Conservation (phyloP, 192 early-diverging fungal genomes). For the Spizellomyces punctatus region DNA sequence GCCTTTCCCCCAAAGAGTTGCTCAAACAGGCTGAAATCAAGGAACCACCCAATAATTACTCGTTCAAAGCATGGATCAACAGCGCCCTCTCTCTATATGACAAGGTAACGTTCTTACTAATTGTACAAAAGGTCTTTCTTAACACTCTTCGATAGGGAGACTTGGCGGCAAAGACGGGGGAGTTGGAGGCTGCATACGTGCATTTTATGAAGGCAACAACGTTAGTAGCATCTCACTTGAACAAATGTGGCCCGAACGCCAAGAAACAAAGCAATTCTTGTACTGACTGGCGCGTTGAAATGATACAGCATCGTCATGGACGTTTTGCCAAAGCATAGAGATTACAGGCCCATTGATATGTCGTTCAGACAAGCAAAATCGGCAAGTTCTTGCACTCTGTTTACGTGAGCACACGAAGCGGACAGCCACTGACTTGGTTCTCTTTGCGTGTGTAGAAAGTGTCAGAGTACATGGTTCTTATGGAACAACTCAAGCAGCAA, state of each 20-base stretch:
- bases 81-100: slow-evolving; percentile 16
- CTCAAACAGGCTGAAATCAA: not conserved
- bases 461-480: slow-evolving; percentile 6
- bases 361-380: not conserved
- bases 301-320: slow-evolving; percentile 41
- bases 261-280: no score
- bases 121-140: not conserved
- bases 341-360: slow-evolving; percentile 14
- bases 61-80: slow-evolving; percentile 13
- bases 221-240: not conserved
- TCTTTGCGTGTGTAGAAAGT: slow-evolving; percentile 20
- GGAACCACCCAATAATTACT: slow-evolving; percentile 16
- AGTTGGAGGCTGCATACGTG: slow-evolving; percentile 18
- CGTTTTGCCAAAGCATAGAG: slow-evolving; percentile 35
- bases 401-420: not conserved
- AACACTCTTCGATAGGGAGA: not conserved
- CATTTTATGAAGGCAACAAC: slow-evolving; percentile 13
- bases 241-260: not conserved
- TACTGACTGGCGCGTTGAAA: not conserved
- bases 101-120: not conserved
- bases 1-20: not conserved
- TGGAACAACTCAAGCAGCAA: slow-evolving; percentile 35
- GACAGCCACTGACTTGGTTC: not conserved
- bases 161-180: not conserved
- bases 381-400: slow-evolving; percentile 5